Evolutionary conservation across 75 land plant genomes (phyloP).

Genomic region (Isoetes taiwanensis): DNA sequence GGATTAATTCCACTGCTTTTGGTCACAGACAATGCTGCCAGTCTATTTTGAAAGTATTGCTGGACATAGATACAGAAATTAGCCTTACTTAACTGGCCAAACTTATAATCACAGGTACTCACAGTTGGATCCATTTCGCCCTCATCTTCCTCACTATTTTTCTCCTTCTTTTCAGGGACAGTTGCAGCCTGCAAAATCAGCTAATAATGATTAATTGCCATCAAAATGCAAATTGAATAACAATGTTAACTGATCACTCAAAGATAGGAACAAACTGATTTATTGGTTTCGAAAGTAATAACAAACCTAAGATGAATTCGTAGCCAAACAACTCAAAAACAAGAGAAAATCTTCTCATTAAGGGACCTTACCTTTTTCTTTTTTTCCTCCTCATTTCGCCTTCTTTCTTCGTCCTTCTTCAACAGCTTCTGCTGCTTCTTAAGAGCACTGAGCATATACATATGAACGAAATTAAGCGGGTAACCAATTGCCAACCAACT

Average conservation of each 20-base stretch:
- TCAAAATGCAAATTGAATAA: background rate
- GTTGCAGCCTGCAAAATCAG: too few relatives aligned
- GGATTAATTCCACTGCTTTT: conserved; percentile 45
- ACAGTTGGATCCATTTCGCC: conserved; percentile 81
- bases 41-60: conserved; percentile 73
- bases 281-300: background rate
- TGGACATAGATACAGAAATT: conserved; percentile 15
- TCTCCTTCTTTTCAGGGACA: conserved; percentile 1
- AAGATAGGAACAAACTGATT: background rate
- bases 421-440: conserved; percentile 27
- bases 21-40: conserved; percentile 31
- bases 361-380: conserved; percentile 11
- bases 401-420: conserved; percentile 31
- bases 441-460: conserved; percentile 13
- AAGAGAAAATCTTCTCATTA: background rate
- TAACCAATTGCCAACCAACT: background rate
- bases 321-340: background rate
- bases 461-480: background rate
- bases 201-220: too few relatives aligned
- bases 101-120: background rate
- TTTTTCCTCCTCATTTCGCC: conserved; percentile 29
- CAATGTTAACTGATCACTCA: background rate
- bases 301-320: too few relatives aligned
- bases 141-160: conserved; percentile 33
- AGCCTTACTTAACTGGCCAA: background rate